Conservation (phyloP, 2,329 filamentous ascomycete species). For the Leptographium wingfieldii region DNA sequence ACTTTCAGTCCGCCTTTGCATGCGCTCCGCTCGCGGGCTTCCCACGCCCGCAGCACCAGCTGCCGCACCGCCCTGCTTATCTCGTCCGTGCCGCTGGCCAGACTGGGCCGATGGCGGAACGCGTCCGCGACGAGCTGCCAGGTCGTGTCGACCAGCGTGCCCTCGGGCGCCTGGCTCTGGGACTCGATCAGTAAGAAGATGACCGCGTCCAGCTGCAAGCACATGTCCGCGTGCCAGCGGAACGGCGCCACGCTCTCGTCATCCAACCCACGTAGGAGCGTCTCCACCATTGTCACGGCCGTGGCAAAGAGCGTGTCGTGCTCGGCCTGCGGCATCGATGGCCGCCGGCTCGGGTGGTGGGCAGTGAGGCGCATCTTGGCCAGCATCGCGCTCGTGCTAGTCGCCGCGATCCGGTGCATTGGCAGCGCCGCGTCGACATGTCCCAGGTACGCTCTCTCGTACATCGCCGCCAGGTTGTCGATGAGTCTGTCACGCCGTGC, state of each 20-base stretch:
- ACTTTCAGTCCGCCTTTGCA: slow-evolving; percentile 3
- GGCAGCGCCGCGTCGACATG: slow-evolving; percentile 21
- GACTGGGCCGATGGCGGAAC: slow-evolving; percentile 8
- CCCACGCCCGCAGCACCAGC: slow-evolving; percentile 13
- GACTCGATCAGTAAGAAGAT: slow-evolving; percentile 19
- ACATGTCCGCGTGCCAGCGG: slow-evolving; percentile 14
- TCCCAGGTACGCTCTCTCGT: slow-evolving; percentile 19
- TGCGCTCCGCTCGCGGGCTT: slow-evolving; percentile 10
- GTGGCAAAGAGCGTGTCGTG: slow-evolving; percentile 13
- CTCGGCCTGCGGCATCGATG: slow-evolving; percentile 12
- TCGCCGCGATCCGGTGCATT: slow-evolving; percentile 17
- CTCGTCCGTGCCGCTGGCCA: slow-evolving; percentile 9
- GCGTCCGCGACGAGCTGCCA: slow-evolving; percentile 12
- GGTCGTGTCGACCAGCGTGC: slow-evolving; percentile 9
- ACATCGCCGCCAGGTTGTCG: slow-evolving; percentile 12
- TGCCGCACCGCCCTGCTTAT: slow-evolving; percentile 12
- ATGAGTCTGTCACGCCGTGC: slow-evolving; percentile 17
- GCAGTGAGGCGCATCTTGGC: slow-evolving; percentile 15
- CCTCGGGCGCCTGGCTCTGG: slow-evolving; percentile 10
- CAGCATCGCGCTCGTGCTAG: slow-evolving; percentile 11
- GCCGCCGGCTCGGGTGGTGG: slow-evolving; percentile 13
- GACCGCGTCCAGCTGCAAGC: slow-evolving; percentile 14
- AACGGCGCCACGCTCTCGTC: slow-evolving; percentile 9
- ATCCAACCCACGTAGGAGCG: slow-evolving; percentile 9
- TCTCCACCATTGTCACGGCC: slow-evolving; percentile 13